These are phyloP conservation scores for Dictyostelium citrinum DNA, from an alignment of 78 protist species.

Conservation along the genomic window DNA sequence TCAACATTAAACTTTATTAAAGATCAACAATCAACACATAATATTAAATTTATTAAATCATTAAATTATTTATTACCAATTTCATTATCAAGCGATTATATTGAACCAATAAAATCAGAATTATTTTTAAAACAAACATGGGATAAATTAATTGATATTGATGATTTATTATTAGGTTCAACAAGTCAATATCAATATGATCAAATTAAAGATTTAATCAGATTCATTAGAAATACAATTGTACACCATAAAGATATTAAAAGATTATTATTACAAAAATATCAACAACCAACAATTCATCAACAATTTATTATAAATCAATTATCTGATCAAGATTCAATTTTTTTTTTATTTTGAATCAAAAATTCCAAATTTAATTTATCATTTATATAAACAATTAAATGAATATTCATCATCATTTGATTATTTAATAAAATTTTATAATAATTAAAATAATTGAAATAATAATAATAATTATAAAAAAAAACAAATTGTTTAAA, in stretches of 20 bases:
- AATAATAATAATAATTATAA: too few relatives aligned
- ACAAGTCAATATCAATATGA: neutral
- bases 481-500: too few relatives aligned
- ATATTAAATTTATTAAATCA: neutral
- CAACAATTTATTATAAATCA: neutral
- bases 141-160: conserved; percentile 32
- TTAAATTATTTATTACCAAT: neutral
- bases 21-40: neutral
- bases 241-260: conserved; percentile 34
- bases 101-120: neutral
- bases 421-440: neutral
- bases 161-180: neutral
- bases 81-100: neutral
- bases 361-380: conserved; percentile 10
- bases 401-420: neutral
- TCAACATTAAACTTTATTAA: neutral
- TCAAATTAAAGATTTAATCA: neutral
- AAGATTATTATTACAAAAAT: neutral
- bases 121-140: conserved; percentile 8
- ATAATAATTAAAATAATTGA: too few relatives aligned
- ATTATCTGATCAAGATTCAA: neutral
- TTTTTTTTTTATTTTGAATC: conserved; percentile 11
- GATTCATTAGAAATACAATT: conserved; percentile 28
- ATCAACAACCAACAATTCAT: neutral
- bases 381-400: neutral